Base-by-base conservation (phyloP, 768 basidiomycete species). In the Tulasnella sp. region DNA sequence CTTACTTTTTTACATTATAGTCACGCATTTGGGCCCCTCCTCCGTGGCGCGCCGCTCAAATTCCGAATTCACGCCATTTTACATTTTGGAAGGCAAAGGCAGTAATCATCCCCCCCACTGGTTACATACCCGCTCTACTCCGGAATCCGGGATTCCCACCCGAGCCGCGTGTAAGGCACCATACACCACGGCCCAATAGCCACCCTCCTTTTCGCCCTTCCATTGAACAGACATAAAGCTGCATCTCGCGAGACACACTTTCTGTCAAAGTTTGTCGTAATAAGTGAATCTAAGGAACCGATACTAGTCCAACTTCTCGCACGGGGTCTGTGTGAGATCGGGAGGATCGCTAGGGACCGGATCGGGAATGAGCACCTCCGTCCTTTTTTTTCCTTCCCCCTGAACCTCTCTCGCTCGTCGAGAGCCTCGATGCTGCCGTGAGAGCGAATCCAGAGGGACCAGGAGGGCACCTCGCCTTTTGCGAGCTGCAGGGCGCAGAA, bases 101-200 rank as follows among this genome's bases (percentile, higher is more conserved):
- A 12, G n/a, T 12, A 58, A 58, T 17, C 15, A 25, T 64, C 29
- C 29, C 31, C 25, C 25, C 25, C 58, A 34, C 6, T 29, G 15
- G 25, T 15, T 34, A 12, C 11, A 25, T 64, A 9, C 58, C 58
- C 58, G 25, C 29, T 15, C 58, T 17, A 25, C 31, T 64, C 58
- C 58, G 58, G 58, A 64, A 25, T 64, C 58, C 58, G 58, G 58
- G 58, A 64, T 34, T 64, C 58, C 58, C 58, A 64, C 58, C 58
- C 58, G 58, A 64, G 58, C 58, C 58, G 58, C 58, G 58, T 64
- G 58, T 64, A 64, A 64, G 58, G 58, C 58, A 64, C 58, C 25
- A 25, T 14, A 14, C 58, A 34, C 3, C 58, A 34, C 58, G 58
- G 54, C 15, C 58, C 58, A 64, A 34, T 25, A 9, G 29, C 58